Evolutionary conservation across 75 land plant species (phyloP), one percentile per base, ranked within the genome.

Genomic region (Larix kaempferi): DNA sequence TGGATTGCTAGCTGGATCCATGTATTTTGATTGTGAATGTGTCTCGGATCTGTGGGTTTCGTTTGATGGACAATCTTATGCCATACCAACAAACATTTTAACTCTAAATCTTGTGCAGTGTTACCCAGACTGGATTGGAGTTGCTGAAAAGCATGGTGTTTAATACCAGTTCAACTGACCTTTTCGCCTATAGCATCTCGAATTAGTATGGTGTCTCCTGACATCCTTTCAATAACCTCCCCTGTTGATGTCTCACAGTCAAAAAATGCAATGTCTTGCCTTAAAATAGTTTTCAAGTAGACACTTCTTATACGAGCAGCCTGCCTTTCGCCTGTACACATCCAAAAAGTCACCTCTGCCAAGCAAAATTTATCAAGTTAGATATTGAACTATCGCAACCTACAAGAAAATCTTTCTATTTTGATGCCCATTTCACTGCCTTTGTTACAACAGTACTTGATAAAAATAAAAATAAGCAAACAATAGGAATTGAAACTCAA

Each of bases 311-410:
- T 94, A 12, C 97, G 81, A 2, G 86, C 65, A 57, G 96, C 88
- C 61, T 91, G 96, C 41, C 96, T 84, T 59, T 91, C 94, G 59
- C 94, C 92, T 5, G 91, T 85, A 44, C 88, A 78, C 85, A 90
- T 90, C 97, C 97, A 94, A 63, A 88, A 88, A 37, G 95, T 59
- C n/a, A 90, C 86, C 88, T 92, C 97, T 94, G 82, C 65, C 79
- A 37, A 4, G 3, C 73, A 71, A 14, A 64, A 60, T 69, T 10
- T 15, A 39, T 41, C 4, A n/a, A 69, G 52, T 69, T n/a, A 69
- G 25, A 35, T 67, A 10, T 37, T 69, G 3, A 6, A 7, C 13
- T 69, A 8, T 69, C 52, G 71, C 41, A 35, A 66, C 37, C 5
- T 66, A 16, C 64, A 26, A 23, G 64, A 26, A 62, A 62, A 23